phyloP scores from a whole-genome alignment of 257 asterid genomes.

The Plectranthus barbatus region DNA sequence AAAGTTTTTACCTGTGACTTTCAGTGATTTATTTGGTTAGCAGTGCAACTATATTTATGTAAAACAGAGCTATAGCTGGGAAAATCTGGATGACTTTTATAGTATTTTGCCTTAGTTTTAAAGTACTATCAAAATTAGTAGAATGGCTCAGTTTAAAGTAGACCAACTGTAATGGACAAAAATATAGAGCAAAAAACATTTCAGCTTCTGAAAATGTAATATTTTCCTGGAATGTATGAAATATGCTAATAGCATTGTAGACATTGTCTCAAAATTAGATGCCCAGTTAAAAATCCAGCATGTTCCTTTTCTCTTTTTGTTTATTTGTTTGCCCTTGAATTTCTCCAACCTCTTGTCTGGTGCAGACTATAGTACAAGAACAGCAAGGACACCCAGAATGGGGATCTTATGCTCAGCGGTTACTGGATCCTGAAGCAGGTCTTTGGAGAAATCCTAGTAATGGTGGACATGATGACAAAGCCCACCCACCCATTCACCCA shows the following conservation, averaged over 20 bases:
- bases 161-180: background rate
- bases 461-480: conserved; percentile 98
- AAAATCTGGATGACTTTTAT: conserved; percentile 3
- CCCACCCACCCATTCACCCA: conserved; percentile 99
- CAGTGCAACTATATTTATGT: background rate
- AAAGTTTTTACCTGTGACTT: conserved; percentile 6
- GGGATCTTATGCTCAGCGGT: conserved; percentile 84
- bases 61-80: background rate
- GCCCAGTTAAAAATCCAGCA: background rate
- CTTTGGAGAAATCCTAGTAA: conserved; percentile 82
- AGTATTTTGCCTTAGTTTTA: conserved; percentile 5
- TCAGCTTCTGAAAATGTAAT: background rate
- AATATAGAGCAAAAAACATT: background rate
- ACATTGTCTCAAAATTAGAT: conserved; percentile 6
- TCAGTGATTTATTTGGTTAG: conserved; percentile 8
- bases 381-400: conserved; percentile 82
- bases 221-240: background rate
- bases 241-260: too few species aligned
- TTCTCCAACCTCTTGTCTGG: conserved; percentile 17
- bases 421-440: conserved; percentile 75
- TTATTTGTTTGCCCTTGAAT: background rate
- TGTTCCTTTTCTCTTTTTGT: background rate
- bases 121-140: background rate
- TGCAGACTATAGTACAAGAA: conserved; percentile 77
- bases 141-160: background rate